Evolutionary conservation across 208 protist genomes (phyloP).

Genomic region (Leishmania aethiopica): DNA sequence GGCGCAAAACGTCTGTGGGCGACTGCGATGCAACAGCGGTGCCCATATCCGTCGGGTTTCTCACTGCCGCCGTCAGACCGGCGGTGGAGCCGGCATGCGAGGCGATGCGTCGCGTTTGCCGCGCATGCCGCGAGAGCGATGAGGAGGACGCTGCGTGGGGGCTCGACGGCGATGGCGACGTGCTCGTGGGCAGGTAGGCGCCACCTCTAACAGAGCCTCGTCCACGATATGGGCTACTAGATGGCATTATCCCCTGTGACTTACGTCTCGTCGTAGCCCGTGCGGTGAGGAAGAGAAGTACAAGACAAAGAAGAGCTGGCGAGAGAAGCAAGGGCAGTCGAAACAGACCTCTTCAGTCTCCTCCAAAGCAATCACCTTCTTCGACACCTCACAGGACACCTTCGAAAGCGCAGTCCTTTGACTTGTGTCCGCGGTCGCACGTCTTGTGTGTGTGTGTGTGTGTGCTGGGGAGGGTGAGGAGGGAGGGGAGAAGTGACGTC

Average conservation of each 20-base stretch:
- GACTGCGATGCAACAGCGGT: slow-evolving; percentile 3
- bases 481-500: background rate
- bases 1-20: slow-evolving; percentile 1
- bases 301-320: background rate
- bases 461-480: too few species aligned
- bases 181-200: background rate
- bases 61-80: background rate
- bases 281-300: background rate
- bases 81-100: background rate
- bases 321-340: background rate
- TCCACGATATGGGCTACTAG: background rate
- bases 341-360: background rate
- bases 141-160: background rate
- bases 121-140: slow-evolving; percentile 12
- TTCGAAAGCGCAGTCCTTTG: background rate
- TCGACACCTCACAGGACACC: background rate
- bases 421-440: background rate
- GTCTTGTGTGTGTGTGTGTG: background rate
- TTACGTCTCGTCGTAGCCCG: background rate
- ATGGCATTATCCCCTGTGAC: background rate
- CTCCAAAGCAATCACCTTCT: background rate
- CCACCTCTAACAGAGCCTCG: background rate
- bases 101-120: background rate
- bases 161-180: background rate
- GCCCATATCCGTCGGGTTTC: background rate